These are phyloP conservation scores for Pleurostoma richardsiae DNA, from an alignment of 2,329 filamentous ascomycete genomes.

Conservation along the genomic window DNA sequence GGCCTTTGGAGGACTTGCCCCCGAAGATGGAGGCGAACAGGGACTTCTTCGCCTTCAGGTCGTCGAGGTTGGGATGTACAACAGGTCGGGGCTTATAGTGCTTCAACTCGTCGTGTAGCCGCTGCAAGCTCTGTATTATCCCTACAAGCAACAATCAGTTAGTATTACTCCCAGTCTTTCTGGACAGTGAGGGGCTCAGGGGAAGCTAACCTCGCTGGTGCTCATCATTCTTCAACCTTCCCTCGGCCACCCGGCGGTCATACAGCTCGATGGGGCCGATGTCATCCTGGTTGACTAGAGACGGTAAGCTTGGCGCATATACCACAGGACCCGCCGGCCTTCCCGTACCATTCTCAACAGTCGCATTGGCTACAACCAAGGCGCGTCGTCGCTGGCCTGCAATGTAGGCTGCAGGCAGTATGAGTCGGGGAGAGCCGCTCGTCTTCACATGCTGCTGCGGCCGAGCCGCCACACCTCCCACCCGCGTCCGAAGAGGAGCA, in stretches of 20 bases:
- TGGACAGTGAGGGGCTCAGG: not conserved
- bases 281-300: conserved; percentile 22
- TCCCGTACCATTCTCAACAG: conserved; percentile 11
- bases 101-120: conserved; percentile 77
- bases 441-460: not conserved
- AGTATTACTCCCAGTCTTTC: not conserved
- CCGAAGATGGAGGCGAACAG: conserved; percentile 61
- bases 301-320: not conserved
- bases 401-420: conserved; percentile 8
- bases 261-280: conserved; percentile 83
- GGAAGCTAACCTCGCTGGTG: conserved; percentile 71
- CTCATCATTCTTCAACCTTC: conserved; percentile 76
- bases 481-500: too few relatives aligned
- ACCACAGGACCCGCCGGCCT: too few relatives aligned
- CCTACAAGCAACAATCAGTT: conserved; percentile 37
- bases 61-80: conserved; percentile 71
- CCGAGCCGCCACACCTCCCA: too few relatives aligned
- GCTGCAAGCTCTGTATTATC: conserved; percentile 84
- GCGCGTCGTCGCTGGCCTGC: conserved; percentile 10
- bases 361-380: conserved; percentile 10
- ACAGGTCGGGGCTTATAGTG: conserved; percentile 71
- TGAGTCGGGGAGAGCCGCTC: conserved; percentile 6
- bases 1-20: conserved; percentile 28
- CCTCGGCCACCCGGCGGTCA: conserved; percentile 69
- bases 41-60: conserved; percentile 53